phyloP scores from a whole-genome alignment of 768 basidiomycete genomes.

The Calocera viscosa region DNA sequence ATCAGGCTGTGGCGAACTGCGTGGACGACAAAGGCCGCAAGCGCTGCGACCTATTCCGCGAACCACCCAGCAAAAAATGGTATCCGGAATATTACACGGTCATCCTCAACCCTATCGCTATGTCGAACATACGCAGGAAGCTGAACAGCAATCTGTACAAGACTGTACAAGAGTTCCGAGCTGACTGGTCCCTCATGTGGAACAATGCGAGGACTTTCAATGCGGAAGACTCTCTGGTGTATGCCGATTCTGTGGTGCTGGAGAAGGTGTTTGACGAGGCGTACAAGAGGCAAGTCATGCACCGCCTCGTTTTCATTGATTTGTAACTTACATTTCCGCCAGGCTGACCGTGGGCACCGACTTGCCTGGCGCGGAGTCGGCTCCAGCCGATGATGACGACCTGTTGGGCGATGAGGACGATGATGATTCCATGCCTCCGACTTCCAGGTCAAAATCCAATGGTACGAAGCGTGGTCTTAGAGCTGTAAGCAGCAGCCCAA shows the following conservation, averaged over 20 bases:
- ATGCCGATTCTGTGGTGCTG: constrained; percentile 88
- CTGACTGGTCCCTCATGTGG: constrained; percentile 86
- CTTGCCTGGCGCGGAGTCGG: neutral
- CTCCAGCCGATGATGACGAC: constrained; percentile 7
- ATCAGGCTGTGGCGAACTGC: constrained; percentile 58
- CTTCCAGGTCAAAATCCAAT: constrained; percentile 16
- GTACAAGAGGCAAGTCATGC: constrained; percentile 38
- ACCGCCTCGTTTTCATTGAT: neutral
- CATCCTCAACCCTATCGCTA: constrained; percentile 61
- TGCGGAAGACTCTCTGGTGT: constrained; percentile 89
- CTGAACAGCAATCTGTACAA: constrained; percentile 56
- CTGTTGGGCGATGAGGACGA: constrained; percentile 16
- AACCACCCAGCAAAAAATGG: constrained; percentile 60
- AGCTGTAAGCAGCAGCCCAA: neutral
- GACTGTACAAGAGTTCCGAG: constrained; percentile 53
- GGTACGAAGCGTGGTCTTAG: constrained; percentile 16
- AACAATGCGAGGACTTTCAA: constrained; percentile 89
- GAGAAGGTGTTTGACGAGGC: constrained; percentile 71
- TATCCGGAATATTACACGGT: constrained; percentile 94
- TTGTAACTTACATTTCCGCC: neutral
- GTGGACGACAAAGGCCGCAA: constrained; percentile 63
- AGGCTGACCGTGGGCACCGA: neutral
- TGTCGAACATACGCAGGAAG: constrained; percentile 75
- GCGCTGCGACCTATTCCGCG: constrained; percentile 77
- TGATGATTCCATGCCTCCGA: neutral